Base-by-base conservation (phyloP, 2,329 filamentous ascomycete species). In the Cercospora sojina region DNA sequence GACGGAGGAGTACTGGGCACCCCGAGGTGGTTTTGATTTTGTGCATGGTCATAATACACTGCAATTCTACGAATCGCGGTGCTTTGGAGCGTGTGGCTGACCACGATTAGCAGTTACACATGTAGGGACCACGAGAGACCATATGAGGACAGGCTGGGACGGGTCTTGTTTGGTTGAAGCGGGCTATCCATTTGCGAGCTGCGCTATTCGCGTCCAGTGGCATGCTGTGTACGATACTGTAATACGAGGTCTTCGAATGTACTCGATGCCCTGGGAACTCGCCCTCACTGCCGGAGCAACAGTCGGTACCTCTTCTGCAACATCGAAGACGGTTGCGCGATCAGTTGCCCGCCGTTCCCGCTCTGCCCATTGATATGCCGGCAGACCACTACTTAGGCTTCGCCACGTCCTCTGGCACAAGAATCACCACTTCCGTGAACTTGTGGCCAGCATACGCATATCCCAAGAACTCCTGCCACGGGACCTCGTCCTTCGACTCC, bases 1-100 rank as follows among this genome's bases (percentile, higher is more conserved):
- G 64, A 87, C 87, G 83, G 85, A 88, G 74, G 65, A 70, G 5
- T 67, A 72, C 3, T 80, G 77, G 75, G 66, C 67, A 1, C 7
- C 25, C 16, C 25, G 10, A 23, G 66, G 71, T 25, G 70, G 70
- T 9, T 57, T 70, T 51, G 67, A 71, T 55, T 59, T 62, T 2
- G 67, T 67, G n/a, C 60, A 62, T 27, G 57, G 49, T 12, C 27
- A 25, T 8, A 35, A 59, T 56, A 13, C 35, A 49, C 23, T 6
- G 66, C 66, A 49, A 63, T 64, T 65, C 12, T 49, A 2, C 3
- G 5, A 20, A 16, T 23, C 10, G 5, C 3, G 18, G 12, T 13
- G 41, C 8, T 20, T 5, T 25, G 43, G 10, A 23, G 3, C 2
- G 10, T 13, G 10, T 16, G 43, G 10, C 43, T 49, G 2, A 49